Evolutionary conservation across 768 basidiomycete genomes (phyloP).

Genomic region (Podaxis rugospora): DNA sequence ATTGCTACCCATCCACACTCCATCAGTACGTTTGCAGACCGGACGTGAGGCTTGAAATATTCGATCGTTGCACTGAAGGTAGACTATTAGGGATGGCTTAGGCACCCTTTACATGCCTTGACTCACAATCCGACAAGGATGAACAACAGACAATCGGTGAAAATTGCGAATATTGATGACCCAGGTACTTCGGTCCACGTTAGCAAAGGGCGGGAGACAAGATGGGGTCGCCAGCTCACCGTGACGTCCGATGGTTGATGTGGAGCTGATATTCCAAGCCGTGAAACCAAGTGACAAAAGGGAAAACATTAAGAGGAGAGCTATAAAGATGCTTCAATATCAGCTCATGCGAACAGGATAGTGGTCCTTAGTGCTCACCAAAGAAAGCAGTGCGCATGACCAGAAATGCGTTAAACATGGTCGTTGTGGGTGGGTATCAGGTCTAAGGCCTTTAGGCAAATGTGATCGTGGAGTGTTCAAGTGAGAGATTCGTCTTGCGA

Average conservation of each 20-base stretch:
- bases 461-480: not conserved
- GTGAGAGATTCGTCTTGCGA: not conserved
- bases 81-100: not conserved
- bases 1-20: conserved; percentile 57
- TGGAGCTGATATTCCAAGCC: conserved; percentile 49
- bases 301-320: conserved; percentile 46
- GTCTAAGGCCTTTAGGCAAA: not conserved
- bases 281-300: conserved; percentile 51
- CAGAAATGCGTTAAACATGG: conserved; percentile 49
- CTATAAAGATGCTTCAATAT: conserved; percentile 21
- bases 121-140: conserved; percentile 32
- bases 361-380: conserved; percentile 32
- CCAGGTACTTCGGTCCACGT: conserved; percentile 31
- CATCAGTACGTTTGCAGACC: conserved; percentile 37
- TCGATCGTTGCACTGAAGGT: conserved; percentile 32
- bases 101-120: not conserved
- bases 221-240: conserved; percentile 25
- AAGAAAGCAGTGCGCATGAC: conserved; percentile 53
- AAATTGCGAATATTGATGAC: conserved; percentile 43
- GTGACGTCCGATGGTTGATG: conserved; percentile 22
- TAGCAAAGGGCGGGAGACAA: not conserved
- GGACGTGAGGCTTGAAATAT: conserved; percentile 28
- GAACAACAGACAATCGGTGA: conserved; percentile 38
- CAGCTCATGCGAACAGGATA: not conserved
- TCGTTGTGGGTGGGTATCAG: not conserved